Base-by-base conservation (phyloP, 2,329 filamentous ascomycete species). In the Leptographium lundbergii region DNA sequence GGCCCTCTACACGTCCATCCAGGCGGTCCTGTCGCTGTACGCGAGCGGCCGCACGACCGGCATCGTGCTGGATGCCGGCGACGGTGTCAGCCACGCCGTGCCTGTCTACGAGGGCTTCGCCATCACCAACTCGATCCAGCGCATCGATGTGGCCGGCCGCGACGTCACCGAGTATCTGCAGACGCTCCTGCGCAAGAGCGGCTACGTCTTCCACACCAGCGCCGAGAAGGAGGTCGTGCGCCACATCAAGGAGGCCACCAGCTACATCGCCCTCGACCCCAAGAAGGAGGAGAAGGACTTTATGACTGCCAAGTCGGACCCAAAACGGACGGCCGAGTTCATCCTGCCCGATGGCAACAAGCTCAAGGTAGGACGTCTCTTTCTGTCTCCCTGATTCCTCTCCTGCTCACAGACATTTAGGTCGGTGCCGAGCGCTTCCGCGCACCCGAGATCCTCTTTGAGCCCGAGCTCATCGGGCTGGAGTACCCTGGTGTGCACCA, bases 221-320 rank as follows among this genome's bases (percentile, higher is more conserved):
- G 94, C 94, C 14, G 94, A 99, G 78, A 99, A 99, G 77, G 94
- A 99, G 75, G 91, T 96, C n/a, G 94, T 99, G 60, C 84, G 92
- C 65, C 81, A 90, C 72, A 96, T 99, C 75, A 99, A 99, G 76
- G 94, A 99, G 79, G 89, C 88, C 69, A 87, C 90, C 54, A 88
- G 89, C 60, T 99, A 97, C 71, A 87, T 99, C 47, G 91, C 94
- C 27, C 75, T 88, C 57, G 91, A 97, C 71, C 91, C 94, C 9
- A 87, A 87, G 69, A 91, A 88, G 66, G 94, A 99, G 72, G 94
- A 99, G 75, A 96, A 96, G 74, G 94, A 97, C 63, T 99, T 91
- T 91, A 81, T 86, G 60, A 84, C 86, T 24, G 82, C 86, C 60
- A 91, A 94, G 74, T 78, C 85, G 59, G 90, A 88, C 64, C 80